Percentiles rank a stretch among this genome's conserved stretches.
These are phyloP conservation scores for Populus davidiana DNA, from an alignment of 345 rosid genomes.

Conservation along the genomic window DNA sequence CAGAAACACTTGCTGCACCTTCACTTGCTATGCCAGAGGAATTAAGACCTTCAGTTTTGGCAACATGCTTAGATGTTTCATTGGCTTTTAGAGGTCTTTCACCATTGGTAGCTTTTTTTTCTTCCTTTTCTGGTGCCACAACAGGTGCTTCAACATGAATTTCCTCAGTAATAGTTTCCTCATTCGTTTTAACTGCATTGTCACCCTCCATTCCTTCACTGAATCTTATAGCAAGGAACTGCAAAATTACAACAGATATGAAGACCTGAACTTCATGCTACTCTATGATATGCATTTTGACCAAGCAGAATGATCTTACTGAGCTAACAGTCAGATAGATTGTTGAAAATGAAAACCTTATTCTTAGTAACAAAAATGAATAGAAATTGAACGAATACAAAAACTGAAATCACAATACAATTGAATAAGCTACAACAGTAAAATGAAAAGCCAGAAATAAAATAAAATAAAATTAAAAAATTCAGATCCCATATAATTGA, in stretches of 20 bases:
- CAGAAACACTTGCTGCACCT: slow-evolving; percentile 28
- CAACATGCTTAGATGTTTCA: slow-evolving; percentile 29
- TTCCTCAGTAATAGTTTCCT: slow-evolving; percentile 31
- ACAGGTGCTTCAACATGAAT: slow-evolving; percentile 28
- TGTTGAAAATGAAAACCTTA: neutral
- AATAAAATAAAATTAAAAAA: neutral
- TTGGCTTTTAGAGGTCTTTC: slow-evolving; percentile 16
- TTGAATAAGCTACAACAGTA: neutral
- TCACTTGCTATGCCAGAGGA: slow-evolving; percentile 27
- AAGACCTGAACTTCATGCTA: neutral
- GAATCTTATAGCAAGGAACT: slow-evolving; percentile 15
- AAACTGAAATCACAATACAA: neutral
- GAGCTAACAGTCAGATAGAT: neutral
- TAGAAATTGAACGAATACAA: neutral
- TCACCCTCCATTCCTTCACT: slow-evolving; percentile 58
- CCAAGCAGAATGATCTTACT: neutral
- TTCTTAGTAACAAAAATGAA: neutral
- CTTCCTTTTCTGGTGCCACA: slow-evolving; percentile 35
- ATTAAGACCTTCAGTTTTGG: slow-evolving; percentile 28
- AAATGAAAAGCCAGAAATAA: neutral
- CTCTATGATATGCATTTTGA: neutral
- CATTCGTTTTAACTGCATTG: slow-evolving; percentile 34
- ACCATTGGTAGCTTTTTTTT: slow-evolving; percentile 22
- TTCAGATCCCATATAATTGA: slow-evolving; percentile 10
- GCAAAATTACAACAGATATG: slow-evolving; percentile 16